phyloP scores from a whole-genome alignment of 2,329 filamentous ascomycete species.

The Claviceps spartinae region DNA sequence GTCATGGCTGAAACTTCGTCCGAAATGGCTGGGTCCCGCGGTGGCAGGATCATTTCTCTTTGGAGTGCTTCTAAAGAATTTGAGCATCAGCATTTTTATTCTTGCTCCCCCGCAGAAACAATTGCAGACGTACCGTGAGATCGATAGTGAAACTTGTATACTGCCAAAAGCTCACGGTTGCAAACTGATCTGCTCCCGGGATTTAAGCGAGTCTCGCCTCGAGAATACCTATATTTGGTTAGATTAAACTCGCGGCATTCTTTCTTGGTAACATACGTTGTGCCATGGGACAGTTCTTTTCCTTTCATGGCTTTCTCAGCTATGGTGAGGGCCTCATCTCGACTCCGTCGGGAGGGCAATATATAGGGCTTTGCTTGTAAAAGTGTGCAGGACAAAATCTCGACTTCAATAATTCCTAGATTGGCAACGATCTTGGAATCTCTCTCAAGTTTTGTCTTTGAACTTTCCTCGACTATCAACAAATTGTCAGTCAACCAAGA shows the following conservation, averaged over 20 bases:
- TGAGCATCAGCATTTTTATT: not conserved
- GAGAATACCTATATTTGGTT: not conserved
- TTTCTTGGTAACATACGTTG: constrained; percentile 6
- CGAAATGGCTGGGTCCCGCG: not conserved
- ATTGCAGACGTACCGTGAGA: constrained; percentile 9
- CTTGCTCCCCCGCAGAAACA: too few species aligned
- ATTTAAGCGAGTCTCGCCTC: not conserved
- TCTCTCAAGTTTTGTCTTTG: not conserved
- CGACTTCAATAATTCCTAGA: constrained; percentile 11
- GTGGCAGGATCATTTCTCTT: constrained; percentile 11
- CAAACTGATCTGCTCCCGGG: too few species aligned
- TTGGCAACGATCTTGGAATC: constrained; percentile 1
- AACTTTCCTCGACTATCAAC: constrained; percentile 6
- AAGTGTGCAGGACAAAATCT: accelerated
- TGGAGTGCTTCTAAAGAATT: constrained; percentile 10
- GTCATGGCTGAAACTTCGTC: constrained; percentile 7
- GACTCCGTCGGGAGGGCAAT: too few species aligned
- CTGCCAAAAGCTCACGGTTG: not conserved
- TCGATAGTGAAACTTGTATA: constrained; percentile 11
- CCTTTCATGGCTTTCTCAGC: constrained; percentile 16
- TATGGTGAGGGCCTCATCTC: not conserved
- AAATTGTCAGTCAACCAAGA: not conserved
- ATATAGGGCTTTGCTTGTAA: accelerated
- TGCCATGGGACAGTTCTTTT: constrained; percentile 13
- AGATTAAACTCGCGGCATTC: not conserved